phyloP scores from a whole-genome alignment of 108 stramenopile species.

The Nannochloropsis oceanica region DNA sequence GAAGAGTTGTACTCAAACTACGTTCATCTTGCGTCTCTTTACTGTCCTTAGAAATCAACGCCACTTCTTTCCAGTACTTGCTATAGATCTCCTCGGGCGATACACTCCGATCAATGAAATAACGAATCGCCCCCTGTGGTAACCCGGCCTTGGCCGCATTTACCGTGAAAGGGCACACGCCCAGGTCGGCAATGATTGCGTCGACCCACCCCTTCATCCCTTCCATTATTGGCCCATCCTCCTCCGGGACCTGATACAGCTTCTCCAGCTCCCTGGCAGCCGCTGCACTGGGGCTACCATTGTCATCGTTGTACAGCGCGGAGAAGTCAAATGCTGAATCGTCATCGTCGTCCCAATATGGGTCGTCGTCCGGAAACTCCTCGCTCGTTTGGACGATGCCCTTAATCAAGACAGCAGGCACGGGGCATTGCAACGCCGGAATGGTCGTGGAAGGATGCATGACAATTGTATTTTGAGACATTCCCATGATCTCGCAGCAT shows the following conservation, averaged over 20 bases:
- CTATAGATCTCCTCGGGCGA: slow-evolving; percentile 72
- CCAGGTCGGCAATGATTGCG: slow-evolving; percentile 72
- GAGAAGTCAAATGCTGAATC: background rate
- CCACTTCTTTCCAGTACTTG: slow-evolving; percentile 74
- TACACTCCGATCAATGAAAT: slow-evolving; percentile 51
- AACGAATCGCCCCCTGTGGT: slow-evolving; percentile 69
- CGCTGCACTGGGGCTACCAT: background rate
- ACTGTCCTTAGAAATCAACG: background rate
- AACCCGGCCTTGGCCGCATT: slow-evolving; percentile 60
- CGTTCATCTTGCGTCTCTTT: slow-evolving; percentile 33
- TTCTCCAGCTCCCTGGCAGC: background rate
- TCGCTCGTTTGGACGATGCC: background rate
- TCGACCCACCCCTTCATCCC: slow-evolving; percentile 53
- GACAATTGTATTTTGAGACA: background rate
- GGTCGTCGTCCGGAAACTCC: background rate
- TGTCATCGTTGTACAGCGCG: background rate
- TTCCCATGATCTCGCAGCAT: background rate
- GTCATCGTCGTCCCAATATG: background rate
- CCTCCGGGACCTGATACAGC: slow-evolving; percentile 41
- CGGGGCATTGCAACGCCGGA: background rate
- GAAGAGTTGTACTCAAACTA: slow-evolving; percentile 62
- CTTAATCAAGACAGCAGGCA: background rate
- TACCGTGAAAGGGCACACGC: slow-evolving; percentile 81
- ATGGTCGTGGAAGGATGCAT: background rate
- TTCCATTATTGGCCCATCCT: slow-evolving; percentile 49